Evolutionary conservation across 2,329 filamentous ascomycete genomes (phyloP), one percentile per base, ranked within the genome.

Genomic region (Fusarium keratoplasticum): DNA sequence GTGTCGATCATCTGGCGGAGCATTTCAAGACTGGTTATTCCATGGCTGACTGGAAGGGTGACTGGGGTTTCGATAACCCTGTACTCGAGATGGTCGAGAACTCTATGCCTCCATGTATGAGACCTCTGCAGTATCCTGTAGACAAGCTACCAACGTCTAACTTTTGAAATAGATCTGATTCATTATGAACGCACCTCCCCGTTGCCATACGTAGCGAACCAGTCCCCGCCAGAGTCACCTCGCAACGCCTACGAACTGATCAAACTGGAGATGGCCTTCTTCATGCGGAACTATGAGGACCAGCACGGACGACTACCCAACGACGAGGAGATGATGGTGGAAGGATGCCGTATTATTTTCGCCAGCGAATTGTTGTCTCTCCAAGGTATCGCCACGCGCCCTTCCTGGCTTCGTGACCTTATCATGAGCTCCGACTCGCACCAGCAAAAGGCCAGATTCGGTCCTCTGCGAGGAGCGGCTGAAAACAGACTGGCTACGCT

Each of bases 31-130:
- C 86, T 29, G 90, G 90, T 82, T 88, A 87, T 72, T 89, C 88
- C 77, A 92, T 92, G 90, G 89, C 88, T 71, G 89, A 92, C 81
- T 92, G 90, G 90, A 90, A 91, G 85, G 90, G 90, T 83, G 90
- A 91, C 81, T 92, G 90, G 90, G 90, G 90, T 85, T 92, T 92
- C 71, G 90, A 92, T 64, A 83, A 84, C 31, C 87, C 89, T 38
- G 87, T 92, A 47, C 83, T 91, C 74, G 86, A 90, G 71, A 88
- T 91, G 84, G 88, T 92, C 76, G 90, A 92, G 81, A 92, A 92
- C 78, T 90, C 89, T 55, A 91, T 92, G 67, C 90, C 90, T 63
- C 90, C 90, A 59, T 92, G 89, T 90, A 86, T 84, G 87, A 83
- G 82, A 79, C 80, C 79, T 76, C 70, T 81, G 57, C 79, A 77